These are phyloP conservation scores for Chalciporus sp. DNA, from an alignment of 1,284 basidiomycete species.

Conservation along the genomic window DNA sequence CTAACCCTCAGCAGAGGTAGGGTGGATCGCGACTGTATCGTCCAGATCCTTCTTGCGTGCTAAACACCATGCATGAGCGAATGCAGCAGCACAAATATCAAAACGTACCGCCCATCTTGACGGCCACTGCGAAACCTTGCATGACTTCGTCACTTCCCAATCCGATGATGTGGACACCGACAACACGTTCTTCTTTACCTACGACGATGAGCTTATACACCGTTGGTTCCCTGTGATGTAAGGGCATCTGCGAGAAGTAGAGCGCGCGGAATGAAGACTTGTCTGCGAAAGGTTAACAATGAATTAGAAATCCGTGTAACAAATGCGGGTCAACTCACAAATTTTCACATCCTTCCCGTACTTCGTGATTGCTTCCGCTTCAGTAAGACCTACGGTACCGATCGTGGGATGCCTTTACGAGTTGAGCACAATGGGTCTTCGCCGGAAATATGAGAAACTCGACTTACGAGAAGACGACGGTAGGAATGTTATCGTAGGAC, in stretches of 20 bases:
- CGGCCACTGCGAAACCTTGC: conserved; percentile 93
- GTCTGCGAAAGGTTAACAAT: conserved; percentile 42
- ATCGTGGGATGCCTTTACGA: conserved; percentile 81
- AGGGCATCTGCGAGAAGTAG: conserved; percentile 87
- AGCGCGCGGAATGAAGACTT: conserved; percentile 82
- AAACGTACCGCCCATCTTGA: conserved; percentile 88
- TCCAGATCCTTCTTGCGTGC: conserved; percentile 85
- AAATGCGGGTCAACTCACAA: conserved; percentile 55
- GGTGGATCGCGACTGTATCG: conserved; percentile 91
- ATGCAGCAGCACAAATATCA: background rate
- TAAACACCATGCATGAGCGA: conserved; percentile 25
- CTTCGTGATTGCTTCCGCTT: conserved; percentile 85
- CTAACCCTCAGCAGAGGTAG: conserved; percentile 76
- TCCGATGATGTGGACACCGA: conserved; percentile 94
- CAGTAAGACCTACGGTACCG: conserved; percentile 90
- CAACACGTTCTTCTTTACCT: conserved; percentile 90
- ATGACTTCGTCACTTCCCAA: conserved; percentile 88
- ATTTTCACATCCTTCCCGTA: conserved; percentile 90
- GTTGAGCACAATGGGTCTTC: conserved; percentile 1
- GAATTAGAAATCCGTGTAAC: background rate
- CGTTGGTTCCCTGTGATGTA: conserved; percentile 89
- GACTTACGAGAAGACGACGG: conserved; percentile 91
- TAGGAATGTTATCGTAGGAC: conserved; percentile 89
- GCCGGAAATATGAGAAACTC: background rate
- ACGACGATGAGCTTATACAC: conserved; percentile 90